Evolutionary conservation across 2,329 filamentous ascomycete genomes (phyloP).

Genomic region (Atkinsonella texensis): DNA sequence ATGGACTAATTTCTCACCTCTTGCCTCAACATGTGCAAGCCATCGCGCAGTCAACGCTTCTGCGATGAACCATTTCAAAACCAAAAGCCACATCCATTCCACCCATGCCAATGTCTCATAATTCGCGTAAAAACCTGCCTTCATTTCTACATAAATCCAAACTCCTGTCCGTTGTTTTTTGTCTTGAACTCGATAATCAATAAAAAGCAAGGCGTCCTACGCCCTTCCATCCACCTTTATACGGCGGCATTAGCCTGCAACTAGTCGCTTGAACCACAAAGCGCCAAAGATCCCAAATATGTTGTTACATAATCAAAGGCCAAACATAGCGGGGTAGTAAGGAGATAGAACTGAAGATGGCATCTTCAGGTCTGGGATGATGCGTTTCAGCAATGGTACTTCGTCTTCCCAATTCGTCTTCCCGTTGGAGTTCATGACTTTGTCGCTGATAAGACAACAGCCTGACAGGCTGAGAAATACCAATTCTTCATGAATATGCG

Average conservation of each 20-base stretch:
- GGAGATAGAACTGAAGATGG: neutral
- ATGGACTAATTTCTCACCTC: neutral
- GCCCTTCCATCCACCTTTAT: neutral
- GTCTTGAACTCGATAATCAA: neutral
- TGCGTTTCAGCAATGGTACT: neutral
- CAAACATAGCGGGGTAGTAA: neutral
- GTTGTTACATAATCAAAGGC: slow-evolving; percentile 20
- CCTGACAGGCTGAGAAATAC: neutral
- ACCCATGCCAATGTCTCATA: slow-evolving; percentile 8
- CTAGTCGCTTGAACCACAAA: slow-evolving; percentile 5
- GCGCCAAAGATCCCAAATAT: slow-evolving; percentile 8
- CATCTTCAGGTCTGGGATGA: neutral
- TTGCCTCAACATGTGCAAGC: neutral
- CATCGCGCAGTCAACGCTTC: neutral
- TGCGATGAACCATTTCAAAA: neutral
- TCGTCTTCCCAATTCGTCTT: neutral
- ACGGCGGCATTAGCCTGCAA: neutral
- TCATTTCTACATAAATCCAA: slow-evolving; percentile 12
- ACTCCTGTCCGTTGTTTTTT: slow-evolving; percentile 9
- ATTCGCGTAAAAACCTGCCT: slow-evolving; percentile 10
- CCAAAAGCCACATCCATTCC: neutral
- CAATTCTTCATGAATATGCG: neutral
- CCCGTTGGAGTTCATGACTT: neutral
- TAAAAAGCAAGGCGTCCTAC: neutral
- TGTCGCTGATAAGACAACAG: neutral